Percentiles rank a stretch among this genome's conserved stretches.
phyloP scores from a whole-genome alignment of 495 filamentous ascomycete species.

The Cladorrhinum samala region DNA sequence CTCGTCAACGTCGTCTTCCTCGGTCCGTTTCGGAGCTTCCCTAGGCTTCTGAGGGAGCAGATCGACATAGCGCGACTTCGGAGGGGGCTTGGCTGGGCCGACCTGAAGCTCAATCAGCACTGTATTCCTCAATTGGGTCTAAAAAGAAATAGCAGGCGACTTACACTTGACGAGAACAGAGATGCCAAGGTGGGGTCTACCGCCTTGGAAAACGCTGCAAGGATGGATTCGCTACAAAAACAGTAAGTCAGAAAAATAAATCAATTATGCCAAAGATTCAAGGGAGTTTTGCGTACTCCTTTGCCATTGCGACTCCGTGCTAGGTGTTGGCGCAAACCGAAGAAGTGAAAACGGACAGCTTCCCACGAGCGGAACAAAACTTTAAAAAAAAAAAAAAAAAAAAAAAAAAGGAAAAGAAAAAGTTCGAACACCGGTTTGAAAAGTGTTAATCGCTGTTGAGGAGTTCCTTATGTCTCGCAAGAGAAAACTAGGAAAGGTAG shows the following conservation, averaged over 20 bases:
- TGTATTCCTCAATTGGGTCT: not conserved
- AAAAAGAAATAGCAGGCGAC: conserved; percentile 49
- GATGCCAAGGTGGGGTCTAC: conserved; percentile 73
- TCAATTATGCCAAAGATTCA: not conserved
- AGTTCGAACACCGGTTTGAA: no score
- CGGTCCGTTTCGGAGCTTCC: conserved; percentile 8
- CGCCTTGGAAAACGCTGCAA: conserved; percentile 39
- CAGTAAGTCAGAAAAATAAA: not conserved
- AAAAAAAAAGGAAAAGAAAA: not conserved
- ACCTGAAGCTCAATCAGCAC: conserved; percentile 43
- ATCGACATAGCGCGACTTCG: conserved; percentile 45
- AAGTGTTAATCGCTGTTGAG: not conserved
- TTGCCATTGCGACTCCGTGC: conserved; percentile 18
- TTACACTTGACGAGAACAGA: conserved; percentile 75
- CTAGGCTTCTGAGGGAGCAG: conserved; percentile 24
- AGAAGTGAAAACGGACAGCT: no score
- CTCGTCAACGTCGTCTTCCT: conserved; percentile 17
- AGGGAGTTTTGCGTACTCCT: conserved; percentile 13
- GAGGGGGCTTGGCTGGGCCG: conserved; percentile 57
- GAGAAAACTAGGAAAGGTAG: no score
- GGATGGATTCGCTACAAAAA: conserved; percentile 23
- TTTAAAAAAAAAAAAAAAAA: not conserved
- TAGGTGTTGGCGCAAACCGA: no score
- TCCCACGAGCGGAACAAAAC: not conserved
- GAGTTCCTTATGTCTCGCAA: no score